Evolutionary conservation across 176 grass and related monocot species (phyloP), one percentile per base, ranked within the genome.

Genomic region (Phragmites australis): DNA sequence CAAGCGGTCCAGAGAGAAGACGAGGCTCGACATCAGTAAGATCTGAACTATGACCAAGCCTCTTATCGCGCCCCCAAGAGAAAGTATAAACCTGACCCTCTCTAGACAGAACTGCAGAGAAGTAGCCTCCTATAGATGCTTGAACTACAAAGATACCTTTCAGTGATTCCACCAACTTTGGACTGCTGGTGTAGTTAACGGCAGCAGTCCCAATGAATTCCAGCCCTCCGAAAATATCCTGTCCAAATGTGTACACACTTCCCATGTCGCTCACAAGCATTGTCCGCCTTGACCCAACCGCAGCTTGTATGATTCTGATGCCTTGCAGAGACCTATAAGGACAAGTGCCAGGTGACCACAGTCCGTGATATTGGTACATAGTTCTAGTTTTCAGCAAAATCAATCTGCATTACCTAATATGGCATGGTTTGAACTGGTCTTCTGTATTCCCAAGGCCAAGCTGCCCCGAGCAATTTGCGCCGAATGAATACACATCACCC

Each of bases 201-300:
- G 55, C 73, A 21, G 69, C 77, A 44, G 26, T 7, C 27, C 54
- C 73, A 6, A 7, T 9, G 31, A 30, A 56, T 40, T 72, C 57
- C 48, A 43, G 19, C 39, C 67, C 51, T 43, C 72, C 92, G 72
- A 91, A 87, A 9, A 43, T 53, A 27, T 89, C 72, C 21, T 75
- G 59, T 50, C 89, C 92, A 64, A 91, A 91, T 8, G 47, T 26
- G 31, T 89, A 94, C 18, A 91, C 86, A 18, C 80, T 68, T 43
- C 92, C 92, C 4, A 30, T 85, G 59, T 94, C 86, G 5, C 86
- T 94, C 75, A 94, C 84, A 41, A 94, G 83, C 86, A 94, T 94
- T 74, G 92, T 89, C 43, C 81, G 43, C 68, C 80, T 83, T 15
- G 68, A 65, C 23, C 92, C 86, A 19, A 80, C 92, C 3, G 88